A percentile compares a stretch with the other conserved stretches of the same genome.
These are phyloP conservation scores for Proteromonas lacertae DNA, from an alignment of 352 stramenopile genomes.

Conservation along the genomic window DNA sequence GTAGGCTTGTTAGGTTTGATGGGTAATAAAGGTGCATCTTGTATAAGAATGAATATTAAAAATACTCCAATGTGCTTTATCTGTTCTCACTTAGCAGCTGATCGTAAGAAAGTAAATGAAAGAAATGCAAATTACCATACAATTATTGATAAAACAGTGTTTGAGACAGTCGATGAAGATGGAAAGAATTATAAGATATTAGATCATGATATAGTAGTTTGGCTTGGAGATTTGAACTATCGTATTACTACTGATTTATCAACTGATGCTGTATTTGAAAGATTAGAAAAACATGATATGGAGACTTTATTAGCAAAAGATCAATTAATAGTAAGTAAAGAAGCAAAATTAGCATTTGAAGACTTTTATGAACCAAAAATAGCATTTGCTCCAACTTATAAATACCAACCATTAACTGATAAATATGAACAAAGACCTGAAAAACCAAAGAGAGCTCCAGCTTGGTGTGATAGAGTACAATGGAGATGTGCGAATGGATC, in stretches of 20 bases:
- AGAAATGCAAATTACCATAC: conserved; percentile 10
- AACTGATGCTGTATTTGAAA: conserved; percentile 21
- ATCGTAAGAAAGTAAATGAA: conserved; percentile 75
- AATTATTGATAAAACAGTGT: not conserved
- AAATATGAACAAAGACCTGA: conserved; percentile 81
- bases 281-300: conserved; percentile 10
- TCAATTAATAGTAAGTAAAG: conserved; percentile 31
- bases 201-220: conserved; percentile 95
- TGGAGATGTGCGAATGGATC: conserved; percentile 14
- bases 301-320: conserved; percentile 17
- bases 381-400: conserved; percentile 5
- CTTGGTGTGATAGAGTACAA: conserved; percentile 64
- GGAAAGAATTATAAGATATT: not conserved
- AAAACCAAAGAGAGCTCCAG: conserved; percentile 90
- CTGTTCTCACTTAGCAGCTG: conserved; percentile 82
- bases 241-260: conserved; percentile 25
- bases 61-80: conserved; percentile 93
- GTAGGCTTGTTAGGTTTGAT: conserved; percentile 90
- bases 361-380: conserved; percentile 3
- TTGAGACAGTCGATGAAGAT: not conserved
- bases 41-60: conserved; percentile 75
- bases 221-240: conserved; percentile 61
- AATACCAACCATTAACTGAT: conserved; percentile 46
- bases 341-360: not conserved
- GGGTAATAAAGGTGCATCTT: conserved; percentile 92